phyloP scores from a whole-genome alignment of 257 asterid genomes.

The Rauvolfia tetraphylla region DNA sequence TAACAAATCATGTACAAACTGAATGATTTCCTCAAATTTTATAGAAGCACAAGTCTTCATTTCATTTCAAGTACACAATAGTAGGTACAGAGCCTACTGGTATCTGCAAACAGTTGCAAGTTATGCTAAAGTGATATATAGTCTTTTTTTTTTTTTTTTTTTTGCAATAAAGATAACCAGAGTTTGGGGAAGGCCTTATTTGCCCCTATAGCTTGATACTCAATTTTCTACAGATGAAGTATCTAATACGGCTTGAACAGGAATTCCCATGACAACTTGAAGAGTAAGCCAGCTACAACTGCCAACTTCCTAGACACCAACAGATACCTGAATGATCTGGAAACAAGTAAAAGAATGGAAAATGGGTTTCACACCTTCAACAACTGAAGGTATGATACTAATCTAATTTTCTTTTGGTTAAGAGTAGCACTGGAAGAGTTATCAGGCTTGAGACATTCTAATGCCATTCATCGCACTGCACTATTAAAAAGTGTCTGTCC shows the following conservation, averaged over 20 bases:
- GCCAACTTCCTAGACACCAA: background rate
- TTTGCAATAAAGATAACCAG: background rate
- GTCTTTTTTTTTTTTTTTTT: background rate
- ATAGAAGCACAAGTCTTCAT: background rate
- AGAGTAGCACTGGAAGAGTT: background rate
- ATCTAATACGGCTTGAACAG: background rate
- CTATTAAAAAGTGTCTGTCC: background rate
- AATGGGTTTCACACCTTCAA: background rate
- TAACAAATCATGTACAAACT: background rate
- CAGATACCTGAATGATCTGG: background rate
- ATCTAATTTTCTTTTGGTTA: background rate
- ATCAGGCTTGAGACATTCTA: background rate
- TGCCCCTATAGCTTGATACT: background rate
- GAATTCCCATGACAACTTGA: background rate
- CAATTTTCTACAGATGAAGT: background rate
- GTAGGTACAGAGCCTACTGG: background rate
- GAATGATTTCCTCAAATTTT: background rate
- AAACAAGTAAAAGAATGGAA: background rate
- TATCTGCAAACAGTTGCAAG: background rate
- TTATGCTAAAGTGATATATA: background rate
- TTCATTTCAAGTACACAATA: background rate
- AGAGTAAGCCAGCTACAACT: background rate
- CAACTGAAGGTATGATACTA: background rate
- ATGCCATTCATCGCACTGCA: background rate
- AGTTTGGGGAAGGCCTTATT: background rate